Percentiles rank a stretch among this genome's conserved stretches.
Evolutionary conservation across 306 rosid genomes (phyloP).

Genomic region (Benincasa hispida): DNA sequence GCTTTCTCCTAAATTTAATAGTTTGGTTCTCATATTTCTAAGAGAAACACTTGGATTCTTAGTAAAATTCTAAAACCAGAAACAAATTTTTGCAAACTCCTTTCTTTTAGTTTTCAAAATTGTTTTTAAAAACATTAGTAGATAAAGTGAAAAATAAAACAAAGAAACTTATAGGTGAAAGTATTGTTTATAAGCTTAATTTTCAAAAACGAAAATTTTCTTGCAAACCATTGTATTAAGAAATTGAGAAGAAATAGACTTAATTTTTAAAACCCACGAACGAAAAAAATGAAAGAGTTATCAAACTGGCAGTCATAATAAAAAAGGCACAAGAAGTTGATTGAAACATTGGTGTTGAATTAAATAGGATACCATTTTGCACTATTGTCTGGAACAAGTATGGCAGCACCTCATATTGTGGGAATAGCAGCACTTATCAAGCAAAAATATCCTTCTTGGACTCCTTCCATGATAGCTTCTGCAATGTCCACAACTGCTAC

Average conservation of each 20-base stretch:
- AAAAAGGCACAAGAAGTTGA: background rate
- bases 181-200: too few relatives aligned
- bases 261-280: too few relatives aligned
- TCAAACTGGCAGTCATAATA: background rate
- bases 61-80: too few relatives aligned
- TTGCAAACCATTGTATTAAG: too few relatives aligned
- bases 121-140: background rate
- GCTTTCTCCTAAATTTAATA: too few relatives aligned
- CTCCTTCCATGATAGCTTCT: slow-evolving; percentile 79
- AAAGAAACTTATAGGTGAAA: background rate
- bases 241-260: too few relatives aligned
- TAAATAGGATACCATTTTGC: slow-evolving; percentile 48
- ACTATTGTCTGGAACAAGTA: slow-evolving; percentile 78
- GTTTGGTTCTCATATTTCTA: too few relatives aligned
- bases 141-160: background rate
- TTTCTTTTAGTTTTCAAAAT: too few relatives aligned
- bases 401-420: slow-evolving; percentile 85
- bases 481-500: slow-evolving; percentile 72
- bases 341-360: background rate
- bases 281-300: too few relatives aligned
- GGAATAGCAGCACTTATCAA: slow-evolving; percentile 85
- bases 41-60: too few relatives aligned
- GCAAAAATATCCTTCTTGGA: slow-evolving; percentile 76
- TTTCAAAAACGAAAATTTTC: too few relatives aligned
- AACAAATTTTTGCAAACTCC: too few relatives aligned